These are phyloP conservation scores for Tolypocladium amazonense DNA, from an alignment of 2,329 filamentous ascomycete genomes.

Conservation along the genomic window DNA sequence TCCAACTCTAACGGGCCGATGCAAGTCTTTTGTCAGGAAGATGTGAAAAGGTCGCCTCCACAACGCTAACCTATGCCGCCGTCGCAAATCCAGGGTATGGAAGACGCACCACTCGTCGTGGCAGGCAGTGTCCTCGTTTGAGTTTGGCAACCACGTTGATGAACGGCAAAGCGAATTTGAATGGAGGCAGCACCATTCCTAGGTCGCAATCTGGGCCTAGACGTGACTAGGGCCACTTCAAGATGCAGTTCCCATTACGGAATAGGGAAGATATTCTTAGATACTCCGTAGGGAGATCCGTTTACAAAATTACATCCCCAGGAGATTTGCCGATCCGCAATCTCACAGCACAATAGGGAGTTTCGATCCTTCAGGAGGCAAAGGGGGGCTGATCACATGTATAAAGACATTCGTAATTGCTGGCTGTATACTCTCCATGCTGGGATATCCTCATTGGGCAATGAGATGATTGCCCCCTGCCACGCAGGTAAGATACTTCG, in stretches of 20 bases:
- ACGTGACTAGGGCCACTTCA: background rate
- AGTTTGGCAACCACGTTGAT: background rate
- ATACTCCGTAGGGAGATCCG: too few relatives aligned
- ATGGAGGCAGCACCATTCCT: background rate
- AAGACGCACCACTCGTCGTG: background rate
- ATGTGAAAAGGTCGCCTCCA: background rate
- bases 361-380: too few relatives aligned
- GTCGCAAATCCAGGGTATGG: background rate
- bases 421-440: background rate
- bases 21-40: background rate
- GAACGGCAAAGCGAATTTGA: background rate
- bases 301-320: too few relatives aligned
- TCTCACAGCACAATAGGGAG: too few relatives aligned
- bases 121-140: background rate
- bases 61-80: background rate
- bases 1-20: background rate
- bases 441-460: too few relatives aligned
- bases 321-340: too few relatives aligned
- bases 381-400: too few relatives aligned
- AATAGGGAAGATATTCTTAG: too few relatives aligned
- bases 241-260: background rate
- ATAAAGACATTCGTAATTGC: too few relatives aligned
- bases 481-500: too few relatives aligned
- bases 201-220: background rate
- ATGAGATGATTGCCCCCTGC: background rate